Percentiles rank a stretch among this genome's conserved stretches.
phyloP scores from a whole-genome alignment of 2,329 filamentous ascomycete genomes.

The Xylariaceae sp. region DNA sequence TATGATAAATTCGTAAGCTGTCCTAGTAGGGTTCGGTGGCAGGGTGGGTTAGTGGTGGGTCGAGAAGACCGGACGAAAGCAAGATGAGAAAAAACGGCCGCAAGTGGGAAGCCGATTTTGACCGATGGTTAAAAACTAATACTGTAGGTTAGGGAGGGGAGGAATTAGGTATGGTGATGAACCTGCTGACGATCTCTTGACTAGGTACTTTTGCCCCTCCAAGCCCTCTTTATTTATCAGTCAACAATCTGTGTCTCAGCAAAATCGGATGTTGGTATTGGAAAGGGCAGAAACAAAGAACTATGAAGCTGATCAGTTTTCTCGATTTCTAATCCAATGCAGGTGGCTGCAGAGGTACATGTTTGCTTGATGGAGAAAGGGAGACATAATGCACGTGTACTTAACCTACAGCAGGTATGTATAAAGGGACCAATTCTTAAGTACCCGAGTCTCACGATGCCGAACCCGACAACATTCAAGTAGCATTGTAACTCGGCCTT shows the following conservation, averaged over 20 bases:
- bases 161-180: conserved; percentile 4
- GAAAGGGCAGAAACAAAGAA: no score
- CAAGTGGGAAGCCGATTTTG: conserved; percentile 21
- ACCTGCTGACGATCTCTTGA: conserved; percentile 27
- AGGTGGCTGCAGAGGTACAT: no score
- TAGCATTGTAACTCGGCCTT: conserved; percentile 1
- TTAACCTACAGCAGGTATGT: no score
- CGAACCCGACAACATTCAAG: background rate
- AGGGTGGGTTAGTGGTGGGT: conserved; percentile 19
- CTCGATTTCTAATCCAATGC: no score
- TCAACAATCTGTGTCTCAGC: background rate
- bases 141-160: no score
- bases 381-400: no score
- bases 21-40: conserved; percentile 5
- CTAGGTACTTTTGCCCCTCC: background rate
- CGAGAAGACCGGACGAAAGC: conserved; percentile 19
- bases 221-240: background rate
- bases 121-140: conserved; percentile 10
- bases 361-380: no score
- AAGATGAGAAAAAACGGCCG: conserved; percentile 11
- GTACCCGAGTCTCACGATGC: background rate
- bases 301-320: no score
- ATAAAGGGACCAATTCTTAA: no score
- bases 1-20: conserved; percentile 5
- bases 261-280: no score